Percentiles rank a stretch among this genome's conserved stretches.
phyloP scores from a whole-genome alignment of 192 early-diverging fungal species.

The Coemansia sp. region DNA sequence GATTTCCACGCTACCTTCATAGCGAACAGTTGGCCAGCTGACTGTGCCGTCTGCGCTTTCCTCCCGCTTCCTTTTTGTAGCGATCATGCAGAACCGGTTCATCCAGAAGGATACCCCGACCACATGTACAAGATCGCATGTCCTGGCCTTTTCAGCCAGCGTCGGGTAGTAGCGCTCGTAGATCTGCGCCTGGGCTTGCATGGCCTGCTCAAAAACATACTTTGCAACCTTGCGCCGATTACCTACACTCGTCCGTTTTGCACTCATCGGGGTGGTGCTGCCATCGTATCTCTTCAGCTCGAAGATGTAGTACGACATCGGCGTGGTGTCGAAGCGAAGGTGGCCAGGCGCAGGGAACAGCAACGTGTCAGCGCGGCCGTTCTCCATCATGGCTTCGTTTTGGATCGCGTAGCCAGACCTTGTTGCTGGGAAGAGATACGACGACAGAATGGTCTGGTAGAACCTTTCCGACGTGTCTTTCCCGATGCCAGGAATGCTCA shows the following conservation, averaged over 20 bases:
- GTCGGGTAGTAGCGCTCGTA: constrained; percentile 1
- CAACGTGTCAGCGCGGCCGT: constrained; percentile 1
- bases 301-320: not conserved
- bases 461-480: not conserved
- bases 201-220: not conserved
- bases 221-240: not conserved
- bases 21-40: not conserved
- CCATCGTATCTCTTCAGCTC: constrained; percentile 7
- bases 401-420: not conserved
- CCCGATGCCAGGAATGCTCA: not conserved
- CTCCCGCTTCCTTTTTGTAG: not conserved
- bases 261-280: not conserved
- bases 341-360: not conserved
- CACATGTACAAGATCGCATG: not conserved
- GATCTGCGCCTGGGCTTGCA: not conserved
- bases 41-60: not conserved
- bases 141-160: not conserved
- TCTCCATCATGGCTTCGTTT: not conserved
- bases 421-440: constrained; percentile 3
- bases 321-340: not conserved
- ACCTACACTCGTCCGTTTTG: not conserved
- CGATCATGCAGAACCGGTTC: constrained; percentile 3
- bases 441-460: not conserved
- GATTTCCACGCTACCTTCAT: not conserved
- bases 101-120: constrained; percentile 1